Base-by-base conservation (phyloP, 75 land plant species). In the Sequoiadendron giganteum region DNA sequence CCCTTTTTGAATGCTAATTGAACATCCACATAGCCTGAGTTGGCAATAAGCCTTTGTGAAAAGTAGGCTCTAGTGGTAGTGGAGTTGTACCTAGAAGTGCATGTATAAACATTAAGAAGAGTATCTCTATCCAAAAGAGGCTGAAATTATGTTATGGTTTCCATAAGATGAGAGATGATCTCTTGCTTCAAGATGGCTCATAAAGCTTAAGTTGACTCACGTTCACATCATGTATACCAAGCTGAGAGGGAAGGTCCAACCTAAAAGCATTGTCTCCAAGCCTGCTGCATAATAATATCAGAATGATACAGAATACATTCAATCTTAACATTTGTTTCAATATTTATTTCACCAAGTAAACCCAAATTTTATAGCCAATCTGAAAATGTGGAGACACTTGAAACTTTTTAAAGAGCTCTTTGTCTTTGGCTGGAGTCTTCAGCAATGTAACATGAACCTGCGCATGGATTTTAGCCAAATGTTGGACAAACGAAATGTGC, bases 11-110 rank as follows among this genome's bases (percentile, higher is more conserved):
- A 78, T 38, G 81, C 28, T 18, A 28, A 39, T 78, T 78, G 81
- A 21, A 78, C 81, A 78, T 78, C 81, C 81, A 40, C 81, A 38
- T 78, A 39, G 81, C 43, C 39, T 78, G 81, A 78, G 81, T 78
- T 78, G 81, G 45, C 81, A 40, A 78, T 78, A 40, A 78, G 9
- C 42, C 45, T 40, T 78, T 40, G 7, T 7, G 43, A 78, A 21
- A 19, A 39, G 9, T 78, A 39, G 40, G 81, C 39, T 16, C 19
- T n/a, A n/a, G n/a, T n/a, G n/a, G n/a, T 5, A 3, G 81, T 39
- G 45, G 81, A 40, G 19, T 78, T 40, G 10, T 78, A 38, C 45
- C 25, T 40, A 78, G 45, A 40, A 40, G 43, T 39, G 79, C 79
- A 11, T 36, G 79, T 76, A 36, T 14, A 36, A 3, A 76, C 14